These are phyloP conservation scores for Meyerozyma carpophila DNA, from an alignment of 1,139 yeast genomes.

Conservation along the genomic window DNA sequence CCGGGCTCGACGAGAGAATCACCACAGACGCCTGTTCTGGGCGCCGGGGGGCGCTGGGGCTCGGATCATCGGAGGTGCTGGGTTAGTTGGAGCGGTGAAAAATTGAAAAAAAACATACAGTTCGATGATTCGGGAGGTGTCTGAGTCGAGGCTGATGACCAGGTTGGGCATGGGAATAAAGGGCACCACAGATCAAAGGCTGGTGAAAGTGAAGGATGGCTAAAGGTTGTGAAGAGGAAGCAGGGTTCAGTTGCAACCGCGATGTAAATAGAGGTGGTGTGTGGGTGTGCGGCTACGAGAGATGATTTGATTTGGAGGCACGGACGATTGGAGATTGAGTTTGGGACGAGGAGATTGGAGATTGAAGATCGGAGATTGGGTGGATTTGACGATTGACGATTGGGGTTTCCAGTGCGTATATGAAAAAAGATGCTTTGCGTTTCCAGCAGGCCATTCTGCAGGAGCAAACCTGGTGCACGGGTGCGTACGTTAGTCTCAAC, in stretches of 20 bases:
- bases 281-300: neutral
- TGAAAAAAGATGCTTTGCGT: too few relatives aligned
- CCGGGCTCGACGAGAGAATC: slow-evolving; percentile 3
- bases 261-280: neutral
- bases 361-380: too few relatives aligned
- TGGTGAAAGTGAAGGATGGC: neutral
- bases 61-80: slow-evolving; percentile 4
- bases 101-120: slow-evolving; percentile 6
- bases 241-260: neutral
- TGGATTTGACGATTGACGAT: too few relatives aligned
- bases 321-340: too few relatives aligned
- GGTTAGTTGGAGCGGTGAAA: neutral
- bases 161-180: slow-evolving; percentile 1
- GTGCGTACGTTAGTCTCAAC: neutral
- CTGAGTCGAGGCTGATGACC: slow-evolving; percentile 2
- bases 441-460: too few relatives aligned
- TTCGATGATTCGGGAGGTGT: slow-evolving; percentile 10
- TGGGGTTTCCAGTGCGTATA: too few relatives aligned
- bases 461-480: neutral
- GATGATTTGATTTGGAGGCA: too few relatives aligned
- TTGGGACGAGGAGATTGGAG: too few relatives aligned
- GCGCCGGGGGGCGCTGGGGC: neutral
- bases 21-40: neutral
- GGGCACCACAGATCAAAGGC: too few relatives aligned
- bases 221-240: neutral